Conservation (phyloP, 495 filamentous ascomycete genomes). For the Neurospora sp. region DNA sequence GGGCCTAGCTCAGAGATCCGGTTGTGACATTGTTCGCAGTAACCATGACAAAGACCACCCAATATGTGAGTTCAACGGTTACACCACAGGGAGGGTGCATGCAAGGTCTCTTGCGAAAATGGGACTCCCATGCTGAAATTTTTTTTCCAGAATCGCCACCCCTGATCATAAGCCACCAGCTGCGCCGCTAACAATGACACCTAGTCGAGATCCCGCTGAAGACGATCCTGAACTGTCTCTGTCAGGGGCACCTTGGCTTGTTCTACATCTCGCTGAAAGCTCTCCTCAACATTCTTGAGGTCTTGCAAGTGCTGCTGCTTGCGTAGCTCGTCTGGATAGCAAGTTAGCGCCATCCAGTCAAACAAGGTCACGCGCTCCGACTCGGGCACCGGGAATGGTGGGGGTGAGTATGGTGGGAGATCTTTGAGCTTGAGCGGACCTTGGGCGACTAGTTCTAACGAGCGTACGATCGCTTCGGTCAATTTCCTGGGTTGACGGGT, state of each 20-base stretch:
- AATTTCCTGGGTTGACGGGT: conserved; percentile 7
- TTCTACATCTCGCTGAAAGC: neutral
- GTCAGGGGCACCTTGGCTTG: neutral
- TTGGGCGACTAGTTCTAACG: conserved; percentile 10
- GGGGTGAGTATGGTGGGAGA: conserved; percentile 19
- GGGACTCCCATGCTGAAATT: neutral
- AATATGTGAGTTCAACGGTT: neutral
- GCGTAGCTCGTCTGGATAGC: conserved; percentile 22
- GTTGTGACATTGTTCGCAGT: neutral
- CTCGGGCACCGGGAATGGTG: conserved; percentile 20
- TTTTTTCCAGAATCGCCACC: neutral
- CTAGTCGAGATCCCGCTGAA: neutral
- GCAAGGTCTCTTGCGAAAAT: neutral
- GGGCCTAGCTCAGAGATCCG: neutral
- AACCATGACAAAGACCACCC: neutral
- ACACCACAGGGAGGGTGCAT: neutral
- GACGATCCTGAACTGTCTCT: neutral
- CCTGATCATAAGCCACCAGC: neutral
- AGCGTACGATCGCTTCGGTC: conserved; percentile 14
- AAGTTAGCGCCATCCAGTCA: conserved; percentile 29
- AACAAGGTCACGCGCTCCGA: conserved; percentile 22
- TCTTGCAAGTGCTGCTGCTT: conserved; percentile 11
- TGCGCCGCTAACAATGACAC: neutral
- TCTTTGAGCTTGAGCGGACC: conserved; percentile 14
- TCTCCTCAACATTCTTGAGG: neutral